Percentiles rank a stretch among this genome's conserved stretches.
Evolutionary conservation across 169 alveolate genomes (phyloP).

Genomic region (Eimeria acervulina): DNA sequence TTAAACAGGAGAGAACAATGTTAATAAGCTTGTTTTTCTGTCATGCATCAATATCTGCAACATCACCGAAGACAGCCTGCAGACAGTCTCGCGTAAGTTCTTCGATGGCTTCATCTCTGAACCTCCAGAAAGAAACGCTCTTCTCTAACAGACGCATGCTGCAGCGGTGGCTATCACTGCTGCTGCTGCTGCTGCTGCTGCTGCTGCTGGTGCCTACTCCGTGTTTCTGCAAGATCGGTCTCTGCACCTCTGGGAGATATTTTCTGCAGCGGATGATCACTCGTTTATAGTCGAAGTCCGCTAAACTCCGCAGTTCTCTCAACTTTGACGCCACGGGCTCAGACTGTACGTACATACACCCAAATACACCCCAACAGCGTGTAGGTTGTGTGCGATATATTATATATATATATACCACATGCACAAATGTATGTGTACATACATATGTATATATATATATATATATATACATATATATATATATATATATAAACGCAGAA

Average conservation of each 20-base stretch:
- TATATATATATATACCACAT: too few relatives aligned
- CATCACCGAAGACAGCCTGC: slow-evolving; percentile 80
- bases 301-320: slow-evolving; percentile 30
- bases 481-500: too few relatives aligned
- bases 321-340: slow-evolving; percentile 44
- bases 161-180: neutral
- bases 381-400: too few relatives aligned
- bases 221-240: slow-evolving; percentile 63
- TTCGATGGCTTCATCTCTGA: neutral
- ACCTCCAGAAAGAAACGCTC: slow-evolving; percentile 73
- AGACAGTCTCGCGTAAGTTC: slow-evolving; percentile 71
- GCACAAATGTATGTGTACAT: too few relatives aligned
- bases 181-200: slow-evolving; percentile 4
- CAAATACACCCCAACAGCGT: neutral
- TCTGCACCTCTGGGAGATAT: slow-evolving; percentile 78
- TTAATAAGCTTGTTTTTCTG: neutral
- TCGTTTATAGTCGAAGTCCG: slow-evolving; percentile 78
- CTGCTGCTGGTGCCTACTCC: slow-evolving; percentile 28
- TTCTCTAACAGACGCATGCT: slow-evolving; percentile 58
- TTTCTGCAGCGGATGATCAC: slow-evolving; percentile 64
- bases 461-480: too few relatives aligned
- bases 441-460: too few relatives aligned
- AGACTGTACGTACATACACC: slow-evolving; percentile 3
- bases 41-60: slow-evolving; percentile 60
- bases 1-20: too few relatives aligned